These are phyloP conservation scores for Pharnaceum exiguum DNA, from an alignment of 148 eudicot species.

Conservation along the genomic window DNA sequence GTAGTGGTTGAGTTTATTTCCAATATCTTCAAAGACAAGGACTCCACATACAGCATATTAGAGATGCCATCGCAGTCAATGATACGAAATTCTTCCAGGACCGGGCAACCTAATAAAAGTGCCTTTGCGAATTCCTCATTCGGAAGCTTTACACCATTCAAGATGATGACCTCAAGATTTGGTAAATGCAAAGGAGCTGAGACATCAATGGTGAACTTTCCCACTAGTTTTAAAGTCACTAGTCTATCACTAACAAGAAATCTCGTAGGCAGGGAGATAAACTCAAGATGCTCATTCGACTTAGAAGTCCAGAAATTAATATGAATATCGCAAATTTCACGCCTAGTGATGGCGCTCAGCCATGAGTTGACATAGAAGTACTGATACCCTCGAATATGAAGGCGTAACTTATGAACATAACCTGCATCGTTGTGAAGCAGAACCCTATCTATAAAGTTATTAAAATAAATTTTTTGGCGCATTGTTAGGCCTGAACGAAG, in stretches of 20 bases:
- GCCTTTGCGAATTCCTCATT: slow-evolving; percentile 6
- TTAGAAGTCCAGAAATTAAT: no score
- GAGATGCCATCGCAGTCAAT: not conserved
- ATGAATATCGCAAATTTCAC: not conserved
- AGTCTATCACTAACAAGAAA: slow-evolving; percentile 1
- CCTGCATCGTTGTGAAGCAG: not conserved
- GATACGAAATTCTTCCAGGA: slow-evolving; percentile 4
- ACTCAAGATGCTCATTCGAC: no score
- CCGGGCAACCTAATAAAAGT: slow-evolving; percentile 2
- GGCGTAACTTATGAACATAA: not conserved
- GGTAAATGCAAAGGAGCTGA: not conserved
- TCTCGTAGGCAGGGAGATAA: not conserved
- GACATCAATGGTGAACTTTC: not conserved
- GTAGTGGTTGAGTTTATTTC: not conserved
- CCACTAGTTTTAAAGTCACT: slow-evolving; percentile 6
- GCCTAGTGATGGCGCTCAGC: not conserved
- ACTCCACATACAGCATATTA: not conserved
- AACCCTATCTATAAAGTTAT: slow-evolving; percentile 5
- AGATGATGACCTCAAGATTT: not conserved
- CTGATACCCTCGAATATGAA: not conserved
- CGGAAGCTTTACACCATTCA: not conserved
- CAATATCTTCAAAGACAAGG: not conserved
- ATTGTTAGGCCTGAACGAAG: no score
- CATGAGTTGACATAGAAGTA: not conserved
- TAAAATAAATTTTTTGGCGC: no score